Evolutionary conservation across 2,329 filamentous ascomycete species (phyloP).

Genomic region (Scorias spongiosa): DNA sequence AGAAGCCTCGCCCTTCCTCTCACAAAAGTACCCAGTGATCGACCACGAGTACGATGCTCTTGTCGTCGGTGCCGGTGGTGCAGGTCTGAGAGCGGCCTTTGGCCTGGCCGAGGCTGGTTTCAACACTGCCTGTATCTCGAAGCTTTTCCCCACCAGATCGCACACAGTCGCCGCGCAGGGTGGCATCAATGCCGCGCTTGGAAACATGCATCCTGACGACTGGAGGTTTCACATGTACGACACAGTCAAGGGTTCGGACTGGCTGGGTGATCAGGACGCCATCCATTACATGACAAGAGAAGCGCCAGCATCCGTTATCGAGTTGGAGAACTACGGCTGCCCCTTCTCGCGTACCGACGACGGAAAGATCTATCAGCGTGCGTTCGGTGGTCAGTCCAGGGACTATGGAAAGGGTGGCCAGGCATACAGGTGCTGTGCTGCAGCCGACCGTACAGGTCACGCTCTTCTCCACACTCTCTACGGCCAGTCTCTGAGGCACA

Average conservation of each 20-base stretch:
- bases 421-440: constrained; percentile 93
- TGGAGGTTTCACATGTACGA: constrained; percentile 99
- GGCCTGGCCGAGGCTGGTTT: constrained; percentile 78
- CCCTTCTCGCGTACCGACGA: constrained; percentile 94
- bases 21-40: constrained; percentile 88
- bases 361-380: constrained; percentile 95
- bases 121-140: constrained; percentile 75
- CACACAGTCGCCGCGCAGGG: constrained; percentile 66
- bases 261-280: constrained; percentile 92
- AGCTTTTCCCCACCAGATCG: constrained; percentile 73
- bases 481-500: constrained; percentile 89
- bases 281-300: constrained; percentile 98
- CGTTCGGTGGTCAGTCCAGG: constrained; percentile 93
- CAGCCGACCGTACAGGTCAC: constrained; percentile 91
- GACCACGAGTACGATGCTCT: constrained; percentile 98
- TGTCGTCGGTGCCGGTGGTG: constrained; percentile 73
- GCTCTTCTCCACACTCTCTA: constrained; percentile 97
- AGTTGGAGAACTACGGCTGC: constrained; percentile 94
- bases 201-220: constrained; percentile 96
- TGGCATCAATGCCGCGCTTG: constrained; percentile 75
- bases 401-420: constrained; percentile 94
- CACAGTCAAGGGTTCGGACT: constrained; percentile 94
- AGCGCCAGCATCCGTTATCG: constrained; percentile 78
- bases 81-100: constrained; percentile 69
- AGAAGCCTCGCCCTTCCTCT: constrained; percentile 76